Conservation (phyloP, 345 rosid genomes). For the Sisymbrium irio region DNA sequence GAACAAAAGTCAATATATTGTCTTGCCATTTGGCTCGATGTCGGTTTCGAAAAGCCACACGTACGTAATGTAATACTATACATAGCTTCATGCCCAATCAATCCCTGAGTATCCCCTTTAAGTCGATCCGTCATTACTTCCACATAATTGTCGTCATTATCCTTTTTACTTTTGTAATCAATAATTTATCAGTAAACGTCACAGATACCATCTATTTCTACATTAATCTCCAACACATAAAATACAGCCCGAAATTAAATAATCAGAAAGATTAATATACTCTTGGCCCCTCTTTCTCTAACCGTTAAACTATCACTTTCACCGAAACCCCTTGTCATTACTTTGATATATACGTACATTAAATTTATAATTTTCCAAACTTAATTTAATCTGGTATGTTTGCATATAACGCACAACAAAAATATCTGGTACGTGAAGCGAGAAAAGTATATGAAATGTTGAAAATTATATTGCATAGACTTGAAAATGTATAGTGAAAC, state of each 20-base stretch:
- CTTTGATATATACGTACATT: neutral
- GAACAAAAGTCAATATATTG: slow-evolving; percentile 18
- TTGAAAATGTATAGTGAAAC: slow-evolving; percentile 2
- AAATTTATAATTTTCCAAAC: neutral
- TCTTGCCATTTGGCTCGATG: slow-evolving; percentile 34
- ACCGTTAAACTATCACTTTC: slow-evolving; percentile 33
- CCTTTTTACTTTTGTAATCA: slow-evolving; percentile 8
- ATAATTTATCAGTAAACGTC: slow-evolving; percentile 11
- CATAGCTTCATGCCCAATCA: slow-evolving; percentile 20
- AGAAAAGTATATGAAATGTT: neutral
- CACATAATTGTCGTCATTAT: slow-evolving; percentile 17
- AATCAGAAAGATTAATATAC: neutral
- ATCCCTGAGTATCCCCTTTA: neutral
- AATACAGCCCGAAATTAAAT: neutral
- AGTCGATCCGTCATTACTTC: neutral
- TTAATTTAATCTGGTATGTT: neutral
- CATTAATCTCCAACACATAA: slow-evolving; percentile 10
- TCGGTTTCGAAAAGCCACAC: slow-evolving; percentile 26
- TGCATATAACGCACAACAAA: neutral
- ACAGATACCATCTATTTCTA: slow-evolving; percentile 1
- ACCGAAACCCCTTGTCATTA: neutral
- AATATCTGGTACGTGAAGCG: neutral
- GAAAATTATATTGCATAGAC: slow-evolving; percentile 6
- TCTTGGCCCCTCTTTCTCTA: slow-evolving; percentile 3
- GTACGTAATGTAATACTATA: slow-evolving; percentile 5